Percentiles rank a stretch among this genome's conserved stretches.
Evolutionary conservation across 768 basidiomycete species (phyloP).

Genomic region (Filobasidium wieringae): DNA sequence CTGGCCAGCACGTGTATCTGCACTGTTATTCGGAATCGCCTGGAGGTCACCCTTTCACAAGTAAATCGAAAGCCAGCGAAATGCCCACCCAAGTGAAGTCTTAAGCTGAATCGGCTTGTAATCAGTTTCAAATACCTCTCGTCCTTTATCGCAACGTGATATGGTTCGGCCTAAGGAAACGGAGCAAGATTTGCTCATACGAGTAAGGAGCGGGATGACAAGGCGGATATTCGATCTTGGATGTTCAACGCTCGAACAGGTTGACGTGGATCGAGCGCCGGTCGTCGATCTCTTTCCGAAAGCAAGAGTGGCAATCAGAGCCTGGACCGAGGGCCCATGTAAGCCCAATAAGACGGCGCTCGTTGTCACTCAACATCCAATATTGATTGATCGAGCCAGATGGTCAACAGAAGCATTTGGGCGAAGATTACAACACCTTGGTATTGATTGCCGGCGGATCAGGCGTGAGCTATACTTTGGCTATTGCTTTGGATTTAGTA

Average conservation of each 20-base stretch:
- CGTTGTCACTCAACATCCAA: neutral
- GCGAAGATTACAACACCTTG: slow-evolving; percentile 15
- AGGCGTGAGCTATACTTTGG: slow-evolving; percentile 10
- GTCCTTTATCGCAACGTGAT: slow-evolving; percentile 7
- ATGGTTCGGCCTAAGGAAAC: slow-evolving; percentile 5
- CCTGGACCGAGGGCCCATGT: slow-evolving; percentile 18
- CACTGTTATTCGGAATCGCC: slow-evolving; percentile 10
- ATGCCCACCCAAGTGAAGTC: too few relatives aligned
- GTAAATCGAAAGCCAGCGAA: neutral
- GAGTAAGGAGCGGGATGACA: slow-evolving; percentile 12
- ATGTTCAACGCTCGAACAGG: neutral
- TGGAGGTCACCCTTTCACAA: slow-evolving; percentile 13
- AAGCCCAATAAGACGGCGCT: neutral
- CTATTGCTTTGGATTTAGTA: slow-evolving; percentile 12
- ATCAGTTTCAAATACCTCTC: slow-evolving; percentile 13
- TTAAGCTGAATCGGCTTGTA: too few relatives aligned
- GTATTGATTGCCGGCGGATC: slow-evolving; percentile 13
- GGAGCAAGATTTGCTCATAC: slow-evolving; percentile 12
- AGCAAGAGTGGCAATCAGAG: slow-evolving; percentile 5
- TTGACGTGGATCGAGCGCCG: neutral
- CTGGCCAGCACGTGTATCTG: slow-evolving; percentile 12
- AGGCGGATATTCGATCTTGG: slow-evolving; percentile 8
- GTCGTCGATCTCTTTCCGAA: neutral
- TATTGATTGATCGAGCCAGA: neutral
- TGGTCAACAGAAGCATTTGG: slow-evolving; percentile 13